Evolutionary conservation across 257 asterid species (phyloP).

Genomic region (Jacaranda mimosifolia): DNA sequence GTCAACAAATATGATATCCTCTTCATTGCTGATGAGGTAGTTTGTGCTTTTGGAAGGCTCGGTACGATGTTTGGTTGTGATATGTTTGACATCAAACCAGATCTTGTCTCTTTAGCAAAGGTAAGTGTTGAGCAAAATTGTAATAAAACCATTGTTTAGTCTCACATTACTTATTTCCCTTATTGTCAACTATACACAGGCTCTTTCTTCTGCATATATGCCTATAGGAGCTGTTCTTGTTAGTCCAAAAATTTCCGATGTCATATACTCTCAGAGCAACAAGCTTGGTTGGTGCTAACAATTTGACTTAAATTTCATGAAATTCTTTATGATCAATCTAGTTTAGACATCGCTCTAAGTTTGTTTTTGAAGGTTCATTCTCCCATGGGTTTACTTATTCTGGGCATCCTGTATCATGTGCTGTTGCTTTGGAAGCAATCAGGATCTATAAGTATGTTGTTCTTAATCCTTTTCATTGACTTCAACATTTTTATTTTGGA

Average conservation of each 20-base stretch:
- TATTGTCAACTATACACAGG: conserved; percentile 51
- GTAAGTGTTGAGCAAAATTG: conserved; percentile 37
- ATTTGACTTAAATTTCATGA: conserved; percentile 2
- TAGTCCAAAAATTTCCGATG: conserved; percentile 80
- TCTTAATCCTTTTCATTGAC: background rate
- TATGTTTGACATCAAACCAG: conserved; percentile 88
- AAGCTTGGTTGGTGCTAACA: conserved; percentile 68
- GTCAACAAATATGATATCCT: conserved; percentile 85
- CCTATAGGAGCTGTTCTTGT: conserved; percentile 96
- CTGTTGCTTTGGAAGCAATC: conserved; percentile 93
- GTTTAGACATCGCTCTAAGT: background rate
- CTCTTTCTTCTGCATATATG: conserved; percentile 94
- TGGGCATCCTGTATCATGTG: conserved; percentile 97
- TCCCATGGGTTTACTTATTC: conserved; percentile 98
- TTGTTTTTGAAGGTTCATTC: conserved; percentile 62
- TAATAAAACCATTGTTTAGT: conserved; percentile 17
- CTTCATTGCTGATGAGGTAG: conserved; percentile 94
- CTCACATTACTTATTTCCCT: background rate
- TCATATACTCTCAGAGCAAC: conserved; percentile 87
- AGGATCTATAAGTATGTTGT: conserved; percentile 82
- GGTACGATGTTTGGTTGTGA: conserved; percentile 96
- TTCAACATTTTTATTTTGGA: conserved; percentile 1
- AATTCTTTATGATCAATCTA: background rate
- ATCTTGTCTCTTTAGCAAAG: conserved; percentile 92
- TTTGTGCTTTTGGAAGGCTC: conserved; percentile 95